Evolutionary conservation across 345 rosid genomes (phyloP), one percentile per base, ranked within the genome.

Genomic region (Citrus inodora): DNA sequence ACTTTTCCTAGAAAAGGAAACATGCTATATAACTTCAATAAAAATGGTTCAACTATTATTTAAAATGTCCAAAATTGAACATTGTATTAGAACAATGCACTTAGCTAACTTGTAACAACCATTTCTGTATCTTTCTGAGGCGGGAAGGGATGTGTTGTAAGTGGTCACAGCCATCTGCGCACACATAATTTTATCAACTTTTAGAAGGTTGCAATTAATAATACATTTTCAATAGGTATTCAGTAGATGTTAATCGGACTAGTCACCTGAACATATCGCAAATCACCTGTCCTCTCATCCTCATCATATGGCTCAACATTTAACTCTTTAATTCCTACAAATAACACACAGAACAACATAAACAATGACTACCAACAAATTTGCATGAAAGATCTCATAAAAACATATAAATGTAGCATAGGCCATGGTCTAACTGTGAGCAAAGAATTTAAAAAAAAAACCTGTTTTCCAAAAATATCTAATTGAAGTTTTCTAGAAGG

Each of bases 111-210:
- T 93, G 7, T 38, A 67, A 67, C 59, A 14, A 95, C 99, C 98
- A 83, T 88, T 87, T 87, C 67, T 86, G 82, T 93, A 95, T 95
- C 99, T 93, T 79, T 91, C 90, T 0, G 91, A 80, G 21, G 91
- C 90, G 32, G 93, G 96, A 78, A 92, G 85, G 55, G 97, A 88
- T 63, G 98, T 95, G 76, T 91, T 85, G 76, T 92, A 82, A 37
- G 97, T 95, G 0, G 96, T 91, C 83, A 93, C 93, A 77, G 99
- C 99, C 98, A 95, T 95, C 97, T 93, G 87, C 70, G 83, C 21
- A 75, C 74, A 82, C 33, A 78, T 25, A 74, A 82, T 82, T 64
- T 71, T 60, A 74, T 59, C 67, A 80, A 87, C 32, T n/a, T 61
- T 25, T 7, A 19, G 62, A 28, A n/a, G 28, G 53, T 37, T 53